Percentiles rank a stretch among this genome's conserved stretches.
phyloP scores from a whole-genome alignment of 2,329 filamentous ascomycete genomes.

The Bipolaris oryzae region DNA sequence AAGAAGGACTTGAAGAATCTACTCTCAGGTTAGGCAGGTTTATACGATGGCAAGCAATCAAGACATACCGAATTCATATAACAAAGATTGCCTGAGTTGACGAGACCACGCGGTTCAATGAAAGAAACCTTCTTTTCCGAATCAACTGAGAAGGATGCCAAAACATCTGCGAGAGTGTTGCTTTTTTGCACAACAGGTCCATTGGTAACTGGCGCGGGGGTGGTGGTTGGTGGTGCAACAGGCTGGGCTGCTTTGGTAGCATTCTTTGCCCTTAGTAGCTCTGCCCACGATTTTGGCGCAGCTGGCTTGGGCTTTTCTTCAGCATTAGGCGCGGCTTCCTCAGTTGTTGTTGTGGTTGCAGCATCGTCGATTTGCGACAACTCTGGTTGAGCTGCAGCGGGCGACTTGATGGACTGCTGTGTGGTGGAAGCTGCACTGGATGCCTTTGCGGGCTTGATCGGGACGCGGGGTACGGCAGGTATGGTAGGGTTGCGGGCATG shows the following conservation, averaged over 20 bases:
- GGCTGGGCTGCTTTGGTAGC: conserved; percentile 37
- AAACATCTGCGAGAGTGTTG: conserved; percentile 75
- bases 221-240: conserved; percentile 34
- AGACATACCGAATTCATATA: conserved; percentile 97
- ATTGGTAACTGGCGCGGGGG: conserved; percentile 35
- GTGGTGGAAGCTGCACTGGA: conserved; percentile 43
- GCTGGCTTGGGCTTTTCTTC: conserved; percentile 55
- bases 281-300: conserved; percentile 68
- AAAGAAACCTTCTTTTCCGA: conserved; percentile 73
- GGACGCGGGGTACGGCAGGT: conserved; percentile 60
- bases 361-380: conserved; percentile 16
- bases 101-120: conserved; percentile 87
- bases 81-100: conserved; percentile 98
- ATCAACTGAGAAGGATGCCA: conserved; percentile 73
- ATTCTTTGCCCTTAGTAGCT: conserved; percentile 64
- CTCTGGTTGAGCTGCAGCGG: conserved; percentile 21
- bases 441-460: conserved; percentile 52
- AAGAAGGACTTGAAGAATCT: conserved; percentile 94
- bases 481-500: conserved; percentile 53
- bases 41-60: neutral
- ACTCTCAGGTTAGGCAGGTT: conserved; percentile 39
- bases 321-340: conserved; percentile 20
- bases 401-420: conserved; percentile 44
- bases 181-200: conserved; percentile 56
- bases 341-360: conserved; percentile 11